Evolutionary conservation across 1,139 yeast genomes (phyloP), one percentile per base, ranked within the genome.

Genomic region (Lodderomyces elongisporus): DNA sequence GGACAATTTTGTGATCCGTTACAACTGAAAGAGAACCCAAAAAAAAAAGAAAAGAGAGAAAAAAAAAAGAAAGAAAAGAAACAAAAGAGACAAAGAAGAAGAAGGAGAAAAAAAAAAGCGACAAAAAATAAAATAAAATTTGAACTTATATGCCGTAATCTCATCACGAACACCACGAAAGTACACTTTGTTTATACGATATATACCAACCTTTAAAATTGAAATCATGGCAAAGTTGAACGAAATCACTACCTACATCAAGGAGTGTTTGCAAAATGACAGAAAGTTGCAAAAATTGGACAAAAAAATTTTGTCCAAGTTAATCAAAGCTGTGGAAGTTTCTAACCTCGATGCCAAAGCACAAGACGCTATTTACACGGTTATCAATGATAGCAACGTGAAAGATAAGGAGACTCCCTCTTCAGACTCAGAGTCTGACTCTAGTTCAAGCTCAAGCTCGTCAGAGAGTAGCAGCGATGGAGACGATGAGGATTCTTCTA

Each of bases 401-500:
- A 18, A 20, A 14, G 24, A 20, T 6, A 18, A 20, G 24, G 30
- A 28, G n/a, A 41, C n/a, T n/a, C n/a, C n/a, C n/a, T n/a, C n/a
- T n/a, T n/a, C n/a, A n/a, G n/a, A 31, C 33, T 44, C 47, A n/a
- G 36, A 30, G n/a, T 37, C 48, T 9, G 40, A 37, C 8, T 42
- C n/a, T n/a, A n/a, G n/a, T n/a, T n/a, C n/a, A n/a, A n/a, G n/a
- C 17, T 33, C 37, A 17, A 30, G 30, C 51, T 26, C 47, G 41
- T 20, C 38, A 7, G 27, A 27, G 15, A 27, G 33, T 9, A 25
- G 31, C 18, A 28, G 33, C 14, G 38, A 35, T 1, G 32, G 34
- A 16, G 32, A 28, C 18, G 27, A 24, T 16, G 25, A 23, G 25
- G 20, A 18, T 6, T 25, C 31, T 18, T 35, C 35, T 6, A 31